phyloP scores from a whole-genome alignment of 1,284 basidiomycete genomes.

The Ganoderma leucocontextum region DNA sequence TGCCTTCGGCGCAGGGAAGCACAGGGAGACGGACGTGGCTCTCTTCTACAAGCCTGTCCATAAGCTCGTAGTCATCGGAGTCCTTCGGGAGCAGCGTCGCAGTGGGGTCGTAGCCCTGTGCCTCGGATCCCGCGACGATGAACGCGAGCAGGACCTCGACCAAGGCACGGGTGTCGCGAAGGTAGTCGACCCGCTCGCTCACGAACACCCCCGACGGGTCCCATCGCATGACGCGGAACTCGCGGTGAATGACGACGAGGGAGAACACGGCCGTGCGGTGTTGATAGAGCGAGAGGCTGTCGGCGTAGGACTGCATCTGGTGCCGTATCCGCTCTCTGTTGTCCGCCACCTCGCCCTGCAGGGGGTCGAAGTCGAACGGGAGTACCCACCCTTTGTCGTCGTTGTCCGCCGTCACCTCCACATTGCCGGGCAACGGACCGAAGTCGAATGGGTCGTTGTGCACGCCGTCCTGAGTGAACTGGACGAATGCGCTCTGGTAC shows the following conservation, averaged over 20 bases:
- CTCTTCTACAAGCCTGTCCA: too few species aligned
- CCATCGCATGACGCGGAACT: conserved; percentile 9
- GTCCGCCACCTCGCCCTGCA: too few species aligned
- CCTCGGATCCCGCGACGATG: neutral
- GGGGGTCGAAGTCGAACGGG: too few species aligned
- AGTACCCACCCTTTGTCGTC: too few species aligned
- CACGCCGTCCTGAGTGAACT: neutral
- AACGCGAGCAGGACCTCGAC: conserved; percentile 4
- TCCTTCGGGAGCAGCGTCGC: neutral
- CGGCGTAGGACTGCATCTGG: neutral
- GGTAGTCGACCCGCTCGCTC: conserved; percentile 8
- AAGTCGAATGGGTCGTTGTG: conserved; percentile 13
- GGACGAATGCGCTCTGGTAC: neutral
- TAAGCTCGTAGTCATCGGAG: conserved; percentile 5
- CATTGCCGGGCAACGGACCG: too few species aligned
- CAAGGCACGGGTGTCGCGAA: neutral
- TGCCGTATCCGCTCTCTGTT: neutral
- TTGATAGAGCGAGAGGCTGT: neutral
- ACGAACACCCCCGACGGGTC: conserved; percentile 8
- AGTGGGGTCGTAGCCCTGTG: conserved; percentile 9
- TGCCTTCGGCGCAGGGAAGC: too few species aligned
- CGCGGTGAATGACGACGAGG: neutral
- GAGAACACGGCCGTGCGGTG: conserved; percentile 5
- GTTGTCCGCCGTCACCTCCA: neutral
- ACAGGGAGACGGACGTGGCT: too few species aligned